Evolutionary conservation across 768 basidiomycete genomes (phyloP), one percentile per base, ranked within the genome.

Genomic region (Rickenella mellea): DNA sequence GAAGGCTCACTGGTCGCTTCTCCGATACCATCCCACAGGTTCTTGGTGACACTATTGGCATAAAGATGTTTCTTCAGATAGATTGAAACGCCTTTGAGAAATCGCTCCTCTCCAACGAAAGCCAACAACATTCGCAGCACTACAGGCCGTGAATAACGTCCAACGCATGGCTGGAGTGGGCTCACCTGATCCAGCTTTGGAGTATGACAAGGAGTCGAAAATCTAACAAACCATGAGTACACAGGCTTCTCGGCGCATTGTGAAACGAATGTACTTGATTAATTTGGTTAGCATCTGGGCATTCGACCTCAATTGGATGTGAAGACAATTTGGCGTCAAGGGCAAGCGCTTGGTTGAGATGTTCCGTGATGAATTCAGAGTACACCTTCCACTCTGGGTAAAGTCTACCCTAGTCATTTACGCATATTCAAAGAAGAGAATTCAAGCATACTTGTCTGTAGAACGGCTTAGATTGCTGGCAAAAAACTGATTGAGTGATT

Each of bases 61-160:
- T 83, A 98, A 6, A 91, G 65, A 50, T 87, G 81, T 48, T 80
- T 76, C 67, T 92, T 93, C 48, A 98, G 76, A 65, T 98, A 97
- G 45, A 87, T 72, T 2, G 90, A 90, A 33, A 94, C 90, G 26
- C 88, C 87, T 52, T 79, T 77, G 39, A 92, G 62, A 74, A 98
- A 96, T 44, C 64, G 71, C 5, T 91, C 88, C 60, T 96, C 82
- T 36, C 93, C 91, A 15, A 93, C 88, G 48, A 84, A 83, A 55
- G 78, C 77, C 17, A 81, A 78, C 42, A 98, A 68, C 93, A 98
- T 98, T 54, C 90, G 84, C 36, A 98, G 74, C n/a, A 96, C 93
- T 73, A 8, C 10, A 44, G 24, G 22, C 7, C 15, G 2, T 2
- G 25, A 36, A 44, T n/a, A 29, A 27, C 8, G 29, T 5, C 20